Evolutionary conservation across 1,139 yeast species (phyloP).

Genomic region (Spathaspora jeffriesii): DNA sequence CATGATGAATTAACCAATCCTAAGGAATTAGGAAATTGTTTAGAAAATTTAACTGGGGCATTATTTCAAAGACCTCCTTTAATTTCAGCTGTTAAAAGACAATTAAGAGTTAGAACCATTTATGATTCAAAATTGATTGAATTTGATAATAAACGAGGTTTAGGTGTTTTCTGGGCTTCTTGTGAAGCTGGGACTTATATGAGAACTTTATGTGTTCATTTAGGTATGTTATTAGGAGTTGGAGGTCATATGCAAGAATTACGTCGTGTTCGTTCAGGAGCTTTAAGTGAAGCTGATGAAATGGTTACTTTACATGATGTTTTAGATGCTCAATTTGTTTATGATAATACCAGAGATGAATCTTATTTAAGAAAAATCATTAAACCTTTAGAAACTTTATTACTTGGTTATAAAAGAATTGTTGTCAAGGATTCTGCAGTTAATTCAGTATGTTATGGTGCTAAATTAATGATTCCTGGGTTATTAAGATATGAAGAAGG

Average conservation of each 20-base stretch:
- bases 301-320: constrained; percentile 97
- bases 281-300: constrained; percentile 85
- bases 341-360: constrained; percentile 97
- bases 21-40: constrained; percentile 82
- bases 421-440: constrained; percentile 99
- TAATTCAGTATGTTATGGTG: constrained; percentile 98
- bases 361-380: constrained; percentile 91
- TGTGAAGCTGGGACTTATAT: constrained; percentile 99
- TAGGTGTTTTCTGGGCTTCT: constrained; percentile 99
- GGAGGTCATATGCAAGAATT: constrained; percentile 99
- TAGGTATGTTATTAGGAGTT: constrained; percentile 97
- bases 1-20: constrained; percentile 93
- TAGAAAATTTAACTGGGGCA: constrained; percentile 97
- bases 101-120: constrained; percentile 96
- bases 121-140: constrained; percentile 95
- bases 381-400: constrained; percentile 91
- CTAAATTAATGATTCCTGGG: constrained; percentile 99
- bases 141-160: constrained; percentile 94
- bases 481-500: constrained; percentile 97
- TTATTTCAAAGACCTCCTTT: constrained; percentile 99
- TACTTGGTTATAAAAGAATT: constrained; percentile 93
- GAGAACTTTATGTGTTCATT: constrained; percentile 98
- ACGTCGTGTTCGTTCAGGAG: constrained; percentile 99
- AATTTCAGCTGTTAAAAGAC: constrained; percentile 98
- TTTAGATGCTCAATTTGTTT: constrained; percentile 96